Evolutionary conservation across 768 basidiomycete genomes (phyloP), one percentile per base, ranked within the genome.

Genomic region (Mycena amicta): DNA sequence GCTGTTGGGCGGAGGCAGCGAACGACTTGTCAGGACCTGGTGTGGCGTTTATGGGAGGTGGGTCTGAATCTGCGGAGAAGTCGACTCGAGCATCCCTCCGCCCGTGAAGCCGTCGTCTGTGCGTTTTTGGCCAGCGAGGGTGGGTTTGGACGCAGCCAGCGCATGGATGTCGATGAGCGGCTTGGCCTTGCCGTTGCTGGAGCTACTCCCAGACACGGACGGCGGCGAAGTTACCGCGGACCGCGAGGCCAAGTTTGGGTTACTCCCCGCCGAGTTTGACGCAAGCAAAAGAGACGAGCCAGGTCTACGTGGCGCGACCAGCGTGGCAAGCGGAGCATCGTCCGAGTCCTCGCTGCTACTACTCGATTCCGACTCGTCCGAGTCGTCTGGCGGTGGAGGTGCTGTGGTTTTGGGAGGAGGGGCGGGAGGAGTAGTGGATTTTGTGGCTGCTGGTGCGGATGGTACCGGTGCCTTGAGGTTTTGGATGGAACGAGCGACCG

Each of bases 231-330:
- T n/a, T n/a, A n/a, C n/a, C n/a, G n/a, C n/a, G n/a, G n/a, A n/a
- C n/a, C n/a, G n/a, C n/a, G n/a, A n/a, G 25, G 33, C n/a, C 33
- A 22, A 27, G 47, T 25, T 33, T 22, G 58, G 4, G 46, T 52
- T 8, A 16, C 37, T 50, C 29, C 53, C n/a, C 12, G 15, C 27
- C 69, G 67, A 37, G 58, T 67, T 72, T 18, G 77, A 76, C 55
- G 71, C 70, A 6, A 74, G 73, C 6, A 81, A 83, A 57, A 80
- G 70, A 18, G 86, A 78, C 62, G 86, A 89, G n/a, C 87, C 88
- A 16, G 90, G 89, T 31, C 90, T 80, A 50, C 77, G 80, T 12
- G 90, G 89, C 0, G 77, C 76, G 6, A 89, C 73, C 33, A 90
- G 75, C 1, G 74, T 77, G 0, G 87, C 85, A 31, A 92, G 77